Base-by-base conservation (phyloP, 2,329 filamentous ascomycete species). In the Periglandula ipomoeae region DNA sequence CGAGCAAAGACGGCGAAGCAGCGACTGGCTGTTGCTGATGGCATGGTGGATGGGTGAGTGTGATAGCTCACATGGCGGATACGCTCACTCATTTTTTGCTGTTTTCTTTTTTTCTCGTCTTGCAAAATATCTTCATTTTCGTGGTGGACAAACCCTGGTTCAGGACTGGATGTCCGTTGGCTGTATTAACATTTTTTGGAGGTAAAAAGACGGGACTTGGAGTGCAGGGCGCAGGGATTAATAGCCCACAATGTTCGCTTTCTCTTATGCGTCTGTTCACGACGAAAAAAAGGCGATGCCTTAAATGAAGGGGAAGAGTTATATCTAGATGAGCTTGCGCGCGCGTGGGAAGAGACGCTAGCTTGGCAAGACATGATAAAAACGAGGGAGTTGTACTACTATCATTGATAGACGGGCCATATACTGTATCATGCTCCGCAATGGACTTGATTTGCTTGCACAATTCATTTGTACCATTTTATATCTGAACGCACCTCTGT, bases 1-100 rank as follows among this genome's bases (percentile, higher is more conserved):
- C 76, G 72, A 49, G 81, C 81, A 50, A 85, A 85, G 68, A 84
- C 81, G 15, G 74, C 81, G 3, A 85, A 85, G 64, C 81, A 85
- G 61, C 71, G 82, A 50, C 72, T 85, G 47, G 81, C 81, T 19
- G 81, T 85, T 63, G 82, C 81, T 3, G 82, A 85, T 57, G 82
- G 81, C 46, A 65, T 65, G 60, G 60, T 66, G 44, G 62, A 67
- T 46, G 53, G 47, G 41, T 63, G 51, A 55, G 40, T 42, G 22
- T 22, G 20, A 20, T 8, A 27, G 13, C 6, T 30, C 10, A 9
- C 9, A 22, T 17, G 34, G n/a, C 13, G 22, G 17, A 44, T 7
- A 17, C 19, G 9, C 11, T 38, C 3, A 38, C 11, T 17, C 35
- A 20, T 46, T 1, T 3, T 20, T 26, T 26, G 23, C 20, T 26